Evolutionary conservation across 495 filamentous ascomycete genomes (phyloP).

Genomic region (Tetracladium setigerum): DNA sequence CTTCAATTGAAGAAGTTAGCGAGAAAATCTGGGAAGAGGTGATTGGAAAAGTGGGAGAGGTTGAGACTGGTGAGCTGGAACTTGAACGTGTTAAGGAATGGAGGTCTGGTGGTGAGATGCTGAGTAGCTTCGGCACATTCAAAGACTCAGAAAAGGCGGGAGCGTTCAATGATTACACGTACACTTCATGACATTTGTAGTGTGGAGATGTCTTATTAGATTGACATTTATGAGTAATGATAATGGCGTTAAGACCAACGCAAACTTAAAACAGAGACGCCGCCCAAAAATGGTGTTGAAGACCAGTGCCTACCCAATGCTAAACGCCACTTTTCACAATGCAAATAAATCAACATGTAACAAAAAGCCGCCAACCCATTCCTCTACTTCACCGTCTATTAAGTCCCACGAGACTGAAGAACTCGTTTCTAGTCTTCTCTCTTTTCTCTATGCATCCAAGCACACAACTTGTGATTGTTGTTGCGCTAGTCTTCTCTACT

Average conservation of each 20-base stretch:
- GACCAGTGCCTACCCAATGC: constrained; percentile 8
- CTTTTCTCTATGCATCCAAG: constrained; percentile 87
- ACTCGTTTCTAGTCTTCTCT: constrained; percentile 91
- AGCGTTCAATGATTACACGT: no score
- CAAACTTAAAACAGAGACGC: constrained; percentile 1
- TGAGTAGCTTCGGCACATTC: no score
- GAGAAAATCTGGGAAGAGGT: constrained; percentile 37
- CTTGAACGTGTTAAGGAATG: constrained; percentile 5
- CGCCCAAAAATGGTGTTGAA: constrained; percentile 20
- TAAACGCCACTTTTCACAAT: neutral
- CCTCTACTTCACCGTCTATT: constrained; percentile 39
- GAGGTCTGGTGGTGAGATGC: neutral
- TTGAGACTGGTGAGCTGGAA: constrained; percentile 1
- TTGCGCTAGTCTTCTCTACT: constrained; percentile 70
- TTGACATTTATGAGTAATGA: constrained; percentile 3
- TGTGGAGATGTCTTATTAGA: no score
- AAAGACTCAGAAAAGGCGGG: no score
- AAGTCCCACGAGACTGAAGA: constrained; percentile 66
- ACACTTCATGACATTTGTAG: no score
- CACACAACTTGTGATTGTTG: constrained; percentile 93
- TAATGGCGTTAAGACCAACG: constrained; percentile 23
- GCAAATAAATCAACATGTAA: neutral
- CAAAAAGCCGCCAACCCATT: neutral
- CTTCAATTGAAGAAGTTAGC: constrained; percentile 40
- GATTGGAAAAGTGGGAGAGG: neutral